Evolutionary conservation across 768 basidiomycete species (phyloP), one percentile per base, ranked within the genome.

Genomic region (Boletus edulis): DNA sequence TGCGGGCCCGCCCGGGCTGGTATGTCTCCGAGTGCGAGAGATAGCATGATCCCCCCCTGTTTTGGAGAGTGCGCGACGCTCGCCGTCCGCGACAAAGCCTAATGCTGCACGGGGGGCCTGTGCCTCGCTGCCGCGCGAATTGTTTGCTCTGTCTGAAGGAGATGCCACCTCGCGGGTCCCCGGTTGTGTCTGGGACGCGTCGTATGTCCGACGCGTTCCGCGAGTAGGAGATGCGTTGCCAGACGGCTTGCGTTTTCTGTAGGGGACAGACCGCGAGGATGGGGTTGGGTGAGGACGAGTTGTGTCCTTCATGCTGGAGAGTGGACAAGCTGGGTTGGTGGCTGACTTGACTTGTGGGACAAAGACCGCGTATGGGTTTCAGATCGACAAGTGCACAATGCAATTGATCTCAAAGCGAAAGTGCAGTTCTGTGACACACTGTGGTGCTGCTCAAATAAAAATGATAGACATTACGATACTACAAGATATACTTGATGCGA

Each of bases 261-360:
- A 66, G 1, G 64, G 67, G 22, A 39, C 57, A 17, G 59, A 3
- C 14, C 53, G 58, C 27, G 43, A 42, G 49, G 62, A 42, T 2
- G 44, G 24, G 20, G 35, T 17, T 8, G 59, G 55, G 39, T 47
- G 58, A 47, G 56, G 57, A 59, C 62, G 64, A 18, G 61, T 50
- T 15, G 52, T 48, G 64, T 59, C 66, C 62, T 62, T 67, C 66
- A 68, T 67, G 64, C 35, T 54, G 47, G 54, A 27, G 37, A 42
- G 48, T 29, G 10, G 46, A 27, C 56, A 65, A 53, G 51, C 41
- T 29, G 15, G 48, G 32, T 6, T 29, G 31, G 62, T 56, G 65
- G 65, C 56, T 61, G 56, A 61, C 64, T 35, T 61, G 56, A 61
- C 64, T 35, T 18, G 44, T 35, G 32, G 40, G 37, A 58, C 51